Conservation (phyloP, 257 asterid species). For the Thymus quinquecostatus region DNA sequence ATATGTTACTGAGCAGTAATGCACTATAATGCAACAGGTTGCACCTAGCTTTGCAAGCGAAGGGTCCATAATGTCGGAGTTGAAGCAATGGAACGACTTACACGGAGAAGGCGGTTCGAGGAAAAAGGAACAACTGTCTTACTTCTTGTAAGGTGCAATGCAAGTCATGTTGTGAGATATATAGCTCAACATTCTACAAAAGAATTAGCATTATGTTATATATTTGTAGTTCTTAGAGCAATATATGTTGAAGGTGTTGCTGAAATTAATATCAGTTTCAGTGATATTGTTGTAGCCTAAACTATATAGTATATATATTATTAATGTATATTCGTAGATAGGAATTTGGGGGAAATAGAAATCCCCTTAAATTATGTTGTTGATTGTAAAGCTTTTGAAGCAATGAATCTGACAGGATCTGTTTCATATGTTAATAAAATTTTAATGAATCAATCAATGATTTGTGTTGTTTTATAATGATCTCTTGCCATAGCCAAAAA, state of each 20-base stretch:
- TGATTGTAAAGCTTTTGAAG: background rate
- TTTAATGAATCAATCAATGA: background rate
- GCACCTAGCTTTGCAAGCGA: slow-evolving; percentile 83
- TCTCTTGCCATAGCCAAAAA: background rate
- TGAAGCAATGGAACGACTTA: slow-evolving; percentile 73
- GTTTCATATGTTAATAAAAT: background rate
- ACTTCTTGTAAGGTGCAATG: slow-evolving; percentile 53
- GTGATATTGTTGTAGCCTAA: background rate
- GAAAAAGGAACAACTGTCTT: slow-evolving; percentile 78
- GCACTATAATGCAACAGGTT: slow-evolving; percentile 44
- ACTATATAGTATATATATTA: background rate
- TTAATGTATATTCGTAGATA: background rate
- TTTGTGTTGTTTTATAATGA: background rate
- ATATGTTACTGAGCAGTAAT: background rate
- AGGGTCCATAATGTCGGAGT: slow-evolving; percentile 67
- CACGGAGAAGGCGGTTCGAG: slow-evolving; percentile 89
- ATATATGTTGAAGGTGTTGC: background rate
- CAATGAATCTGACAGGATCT: background rate
- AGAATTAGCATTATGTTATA: background rate
- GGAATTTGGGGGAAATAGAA: background rate
- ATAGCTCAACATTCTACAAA: background rate
- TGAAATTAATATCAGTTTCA: background rate
- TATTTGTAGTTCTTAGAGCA: background rate
- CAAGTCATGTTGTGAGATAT: background rate
- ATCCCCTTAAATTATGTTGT: background rate